These are phyloP conservation scores for Mytilinidion resinicola DNA, from an alignment of 495 filamentous ascomycete genomes.

Conservation along the genomic window DNA sequence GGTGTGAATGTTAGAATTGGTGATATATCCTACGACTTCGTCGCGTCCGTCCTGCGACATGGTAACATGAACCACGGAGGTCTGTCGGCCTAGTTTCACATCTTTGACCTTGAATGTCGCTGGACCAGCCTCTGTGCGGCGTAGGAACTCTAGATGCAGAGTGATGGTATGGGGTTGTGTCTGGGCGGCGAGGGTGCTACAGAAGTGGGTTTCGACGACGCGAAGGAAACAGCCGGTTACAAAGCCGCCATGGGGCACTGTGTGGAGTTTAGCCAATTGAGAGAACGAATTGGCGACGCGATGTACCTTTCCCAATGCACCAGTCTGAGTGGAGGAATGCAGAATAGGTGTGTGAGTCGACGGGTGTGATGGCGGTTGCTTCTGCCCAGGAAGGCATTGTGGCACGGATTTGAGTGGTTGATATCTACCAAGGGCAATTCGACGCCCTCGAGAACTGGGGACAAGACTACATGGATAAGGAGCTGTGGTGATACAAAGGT, in stretches of 20 bases:
- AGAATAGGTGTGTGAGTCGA: conserved; percentile 57
- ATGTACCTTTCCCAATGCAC: conserved; percentile 62
- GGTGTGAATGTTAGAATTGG: conserved; percentile 53
- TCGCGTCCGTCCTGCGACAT: conserved; percentile 52
- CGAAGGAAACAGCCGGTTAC: conserved; percentile 59
- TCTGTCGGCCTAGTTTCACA: conserved; percentile 63
- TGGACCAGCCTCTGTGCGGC: conserved; percentile 57
- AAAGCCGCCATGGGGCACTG: conserved; percentile 82
- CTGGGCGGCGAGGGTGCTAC: conserved; percentile 52
- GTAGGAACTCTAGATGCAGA: conserved; percentile 68
- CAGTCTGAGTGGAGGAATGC: conserved; percentile 55
- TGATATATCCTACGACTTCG: conserved; percentile 63
- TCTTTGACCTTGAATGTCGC: conserved; percentile 61
- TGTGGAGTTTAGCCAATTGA: conserved; percentile 4
- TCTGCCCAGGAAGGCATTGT: conserved; percentile 46
- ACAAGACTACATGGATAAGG: background rate
- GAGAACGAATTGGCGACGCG: background rate
- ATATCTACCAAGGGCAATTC: too few species aligned
- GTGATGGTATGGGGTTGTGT: conserved; percentile 58
- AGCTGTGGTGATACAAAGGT: background rate
- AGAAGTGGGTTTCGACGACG: conserved; percentile 58
- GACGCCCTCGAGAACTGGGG: background rate
- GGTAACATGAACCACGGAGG: conserved; percentile 63
- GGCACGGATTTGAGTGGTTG: too few species aligned
- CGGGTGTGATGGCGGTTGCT: conserved; percentile 49